Conservation (phyloP, 768 basidiomycete genomes). For the Macrolepiota dolichaula region DNA sequence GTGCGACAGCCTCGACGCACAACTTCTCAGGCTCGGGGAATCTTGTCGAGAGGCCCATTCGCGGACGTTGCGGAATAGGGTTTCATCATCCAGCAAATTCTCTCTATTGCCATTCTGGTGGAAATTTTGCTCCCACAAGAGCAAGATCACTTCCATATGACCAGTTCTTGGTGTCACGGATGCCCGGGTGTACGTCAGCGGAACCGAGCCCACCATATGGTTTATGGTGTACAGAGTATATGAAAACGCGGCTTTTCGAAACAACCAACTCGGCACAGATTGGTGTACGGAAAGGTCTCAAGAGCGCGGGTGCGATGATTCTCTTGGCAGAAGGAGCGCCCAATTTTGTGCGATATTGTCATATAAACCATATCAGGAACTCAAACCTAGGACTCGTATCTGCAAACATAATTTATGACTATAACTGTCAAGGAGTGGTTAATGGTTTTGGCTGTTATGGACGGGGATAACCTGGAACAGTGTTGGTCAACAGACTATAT, state of each 20-base stretch:
- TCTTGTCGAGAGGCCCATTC: background rate
- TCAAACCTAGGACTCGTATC: no score
- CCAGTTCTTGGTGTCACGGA: background rate
- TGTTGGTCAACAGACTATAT: background rate
- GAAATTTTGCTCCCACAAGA: background rate
- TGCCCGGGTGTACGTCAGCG: background rate
- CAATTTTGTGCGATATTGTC: no score
- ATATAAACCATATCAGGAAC: no score
- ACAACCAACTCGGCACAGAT: background rate
- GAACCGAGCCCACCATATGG: background rate
- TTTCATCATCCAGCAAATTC: background rate
- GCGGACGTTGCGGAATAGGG: background rate
- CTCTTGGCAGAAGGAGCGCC: no score
- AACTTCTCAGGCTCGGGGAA: background rate
- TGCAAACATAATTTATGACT: no score
- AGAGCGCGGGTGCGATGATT: no score
- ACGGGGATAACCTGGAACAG: background rate
- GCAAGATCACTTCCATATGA: background rate
- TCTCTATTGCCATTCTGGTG: background rate
- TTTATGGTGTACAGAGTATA: background rate
- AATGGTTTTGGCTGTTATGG: no score
- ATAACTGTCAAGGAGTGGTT: no score
- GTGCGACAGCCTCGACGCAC: background rate
- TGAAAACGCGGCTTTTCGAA: background rate
- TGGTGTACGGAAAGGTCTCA: no score